Percentiles rank a stretch among this genome's conserved stretches.
Evolutionary conservation across 2,329 filamentous ascomycete species (phyloP).

Genomic region (Helminthosporium solani): DNA sequence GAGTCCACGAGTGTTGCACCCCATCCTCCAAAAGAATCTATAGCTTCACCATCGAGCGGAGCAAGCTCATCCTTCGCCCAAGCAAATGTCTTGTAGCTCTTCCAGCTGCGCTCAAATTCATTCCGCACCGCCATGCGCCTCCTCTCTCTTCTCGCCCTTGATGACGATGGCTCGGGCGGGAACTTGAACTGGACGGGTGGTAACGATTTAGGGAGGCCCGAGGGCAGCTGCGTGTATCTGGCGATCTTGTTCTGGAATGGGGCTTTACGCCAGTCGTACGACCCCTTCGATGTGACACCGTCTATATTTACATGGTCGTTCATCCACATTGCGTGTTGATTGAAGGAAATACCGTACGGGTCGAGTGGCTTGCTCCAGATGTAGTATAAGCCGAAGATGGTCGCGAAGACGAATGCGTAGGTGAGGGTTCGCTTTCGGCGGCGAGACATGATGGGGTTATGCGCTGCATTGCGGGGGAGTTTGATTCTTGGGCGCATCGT

Average conservation of each 20-base stretch:
- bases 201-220: slow-evolving; percentile 37
- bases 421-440: slow-evolving; percentile 31
- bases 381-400: slow-evolving; percentile 31
- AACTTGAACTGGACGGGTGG: slow-evolving; percentile 47
- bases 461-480: slow-evolving; percentile 20
- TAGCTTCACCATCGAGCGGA: slow-evolving; percentile 41
- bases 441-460: slow-evolving; percentile 28
- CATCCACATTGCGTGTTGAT: slow-evolving; percentile 34
- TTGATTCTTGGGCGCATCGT: slow-evolving; percentile 33
- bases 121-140: slow-evolving; percentile 42
- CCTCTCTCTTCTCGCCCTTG: slow-evolving; percentile 30
- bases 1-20: slow-evolving; percentile 50
- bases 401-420: slow-evolving; percentile 25
- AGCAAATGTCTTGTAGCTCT: slow-evolving; percentile 46
- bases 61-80: slow-evolving; percentile 51
- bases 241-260: slow-evolving; percentile 42
- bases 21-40: slow-evolving; percentile 52
- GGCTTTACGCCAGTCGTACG: slow-evolving; percentile 46
- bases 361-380: slow-evolving; percentile 33
- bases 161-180: slow-evolving; percentile 31
- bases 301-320: slow-evolving; percentile 22
- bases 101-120: slow-evolving; percentile 47
- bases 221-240: slow-evolving; percentile 41
- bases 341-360: slow-evolving; percentile 29
- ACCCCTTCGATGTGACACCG: slow-evolving; percentile 20